These are phyloP conservation scores for Chamaecyparis obtusa DNA, from an alignment of 75 land plant species.

Conservation along the genomic window DNA sequence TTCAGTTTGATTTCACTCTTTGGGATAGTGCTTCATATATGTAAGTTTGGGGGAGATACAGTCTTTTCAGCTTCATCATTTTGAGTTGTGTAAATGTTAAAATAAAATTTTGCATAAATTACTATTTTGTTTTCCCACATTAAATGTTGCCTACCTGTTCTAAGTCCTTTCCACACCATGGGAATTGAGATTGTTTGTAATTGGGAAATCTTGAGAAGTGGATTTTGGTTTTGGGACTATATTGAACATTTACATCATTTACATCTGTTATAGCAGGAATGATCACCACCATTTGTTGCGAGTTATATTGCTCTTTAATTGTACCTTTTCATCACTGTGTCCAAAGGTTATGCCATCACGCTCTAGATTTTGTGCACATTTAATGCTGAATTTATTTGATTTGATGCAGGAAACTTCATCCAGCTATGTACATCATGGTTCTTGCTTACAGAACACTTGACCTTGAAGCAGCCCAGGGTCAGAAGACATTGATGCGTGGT, in stretches of 20 bases:
- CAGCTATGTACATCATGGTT: slow-evolving; percentile 83
- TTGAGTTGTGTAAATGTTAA: background rate
- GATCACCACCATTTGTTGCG: background rate
- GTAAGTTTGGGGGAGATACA: background rate
- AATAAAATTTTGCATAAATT: background rate
- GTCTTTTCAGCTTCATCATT: background rate
- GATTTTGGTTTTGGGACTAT: background rate
- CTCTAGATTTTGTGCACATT: background rate
- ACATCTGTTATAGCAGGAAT: background rate
- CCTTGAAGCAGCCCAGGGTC: slow-evolving; percentile 55
- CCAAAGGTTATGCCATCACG: background rate
- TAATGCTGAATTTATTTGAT: background rate
- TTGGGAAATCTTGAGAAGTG: background rate
- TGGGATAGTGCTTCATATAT: background rate
- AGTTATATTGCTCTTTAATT: background rate
- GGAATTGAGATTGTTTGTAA: background rate
- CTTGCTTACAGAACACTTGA: slow-evolving; percentile 91
- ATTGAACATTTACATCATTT: background rate
- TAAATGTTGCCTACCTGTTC: background rate
- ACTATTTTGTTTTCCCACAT: background rate
- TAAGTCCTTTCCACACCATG: background rate
- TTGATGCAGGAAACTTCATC: slow-evolving; percentile 66
- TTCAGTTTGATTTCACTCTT: background rate
- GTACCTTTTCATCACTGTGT: background rate
- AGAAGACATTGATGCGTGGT: slow-evolving; percentile 13